Evolutionary conservation across 805 yeast genomes (phyloP).

Genomic region (Yarrowia divulgata): DNA sequence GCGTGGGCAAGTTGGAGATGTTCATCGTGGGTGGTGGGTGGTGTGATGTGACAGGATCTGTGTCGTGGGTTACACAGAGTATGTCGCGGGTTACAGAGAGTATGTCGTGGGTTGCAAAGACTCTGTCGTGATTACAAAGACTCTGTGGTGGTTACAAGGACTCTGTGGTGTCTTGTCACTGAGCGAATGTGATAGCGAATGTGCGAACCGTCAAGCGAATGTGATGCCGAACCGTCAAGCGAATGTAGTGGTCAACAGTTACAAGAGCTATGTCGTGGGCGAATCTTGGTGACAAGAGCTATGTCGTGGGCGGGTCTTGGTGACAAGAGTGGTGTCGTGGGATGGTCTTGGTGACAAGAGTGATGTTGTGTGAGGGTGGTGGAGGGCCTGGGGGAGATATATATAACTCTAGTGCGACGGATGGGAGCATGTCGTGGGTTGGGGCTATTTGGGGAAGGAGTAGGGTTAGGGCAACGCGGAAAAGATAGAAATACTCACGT

Average conservation of each 20-base stretch:
- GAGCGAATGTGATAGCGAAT: background rate
- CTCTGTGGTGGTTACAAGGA: background rate
- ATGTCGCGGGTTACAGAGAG: background rate
- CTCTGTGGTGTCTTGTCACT: background rate
- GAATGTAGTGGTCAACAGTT: background rate
- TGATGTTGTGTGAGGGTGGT: background rate
- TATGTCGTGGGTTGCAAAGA: background rate
- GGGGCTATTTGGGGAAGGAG: background rate
- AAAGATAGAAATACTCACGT: background rate
- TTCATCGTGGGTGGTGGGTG: background rate
- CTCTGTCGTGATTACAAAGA: background rate
- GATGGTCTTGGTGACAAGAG: background rate
- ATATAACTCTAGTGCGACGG: conserved; percentile 12
- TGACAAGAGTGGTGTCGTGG: no score
- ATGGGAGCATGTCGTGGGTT: background rate
- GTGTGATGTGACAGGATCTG: background rate
- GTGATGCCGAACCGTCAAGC: background rate
- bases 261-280: background rate
- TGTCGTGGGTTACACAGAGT: background rate
- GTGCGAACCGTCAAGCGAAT: background rate
- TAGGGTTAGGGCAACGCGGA: background rate
- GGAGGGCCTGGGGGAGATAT: conserved; percentile 10
- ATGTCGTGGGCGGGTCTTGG: background rate
- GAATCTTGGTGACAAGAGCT: background rate
- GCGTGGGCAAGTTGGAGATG: conserved; percentile 28